Evolutionary conservation across 805 yeast species (phyloP), one percentile per base, ranked within the genome.

Genomic region (Starmerella stellata): DNA sequence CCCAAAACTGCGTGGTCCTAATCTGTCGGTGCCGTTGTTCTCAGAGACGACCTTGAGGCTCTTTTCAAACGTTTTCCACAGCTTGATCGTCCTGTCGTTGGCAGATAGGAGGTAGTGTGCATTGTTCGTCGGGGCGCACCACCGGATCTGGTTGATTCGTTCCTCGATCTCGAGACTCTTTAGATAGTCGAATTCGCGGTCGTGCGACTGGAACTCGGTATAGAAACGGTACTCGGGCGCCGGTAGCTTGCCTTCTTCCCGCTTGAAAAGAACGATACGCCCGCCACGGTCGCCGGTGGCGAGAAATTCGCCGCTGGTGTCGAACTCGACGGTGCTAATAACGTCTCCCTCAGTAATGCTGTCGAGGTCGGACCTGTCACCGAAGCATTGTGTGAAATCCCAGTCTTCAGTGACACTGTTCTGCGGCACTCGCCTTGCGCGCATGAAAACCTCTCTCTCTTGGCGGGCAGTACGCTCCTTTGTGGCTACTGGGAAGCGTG

Each of bases 231-330:
- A 92, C 59, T 92, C 98, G 27, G 51, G 44, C 15, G 37, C 36
- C 33, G 35, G 40, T 7, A 29, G 19, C 16, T 29, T 29, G 7
- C 32, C 32, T 48, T 70, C 75, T 57, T 81, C 83, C 51, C 96
- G 71, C 59, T 90, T 96, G 59, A 90, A 90, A 38, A 90, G 61
- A 14, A 90, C 99, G 31, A 90, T 95, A 47, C 99, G 71, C 21
- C 99, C 99, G 39, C 99, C 99, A 55, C 85, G 75, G 62, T 90
- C 99, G 45, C 99, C 99, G 1, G 98, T 90, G 43, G 98, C 99
- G 41, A 90, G 64, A 54, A 77, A 90, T 55, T 90, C 83, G 37
- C 99, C 99, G 5, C 90, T 72, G 54, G 76, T 79, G 57, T 90
- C 95, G 53, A 90, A 90, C 61, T 90, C 96, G 30, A 90, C 95